Percentiles rank a stretch among this genome's conserved stretches.
These are phyloP conservation scores for Biscutella laevigata DNA, from an alignment of 441 rosid species.

Conservation along the genomic window DNA sequence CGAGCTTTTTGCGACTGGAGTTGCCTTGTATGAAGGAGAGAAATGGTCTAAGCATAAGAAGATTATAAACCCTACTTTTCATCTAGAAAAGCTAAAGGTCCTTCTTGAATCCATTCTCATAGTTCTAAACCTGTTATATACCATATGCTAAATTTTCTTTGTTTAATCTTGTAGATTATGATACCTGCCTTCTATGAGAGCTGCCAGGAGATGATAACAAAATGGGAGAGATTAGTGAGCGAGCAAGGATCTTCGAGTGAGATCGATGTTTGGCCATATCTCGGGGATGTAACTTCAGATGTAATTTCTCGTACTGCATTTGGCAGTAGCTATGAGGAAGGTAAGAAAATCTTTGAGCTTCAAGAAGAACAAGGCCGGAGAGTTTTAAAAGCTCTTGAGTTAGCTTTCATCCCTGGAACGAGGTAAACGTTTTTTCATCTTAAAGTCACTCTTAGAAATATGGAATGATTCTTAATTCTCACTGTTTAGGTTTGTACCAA, in stretches of 20 bases:
- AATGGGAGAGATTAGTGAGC: constrained; percentile 27
- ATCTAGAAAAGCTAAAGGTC: constrained; percentile 41
- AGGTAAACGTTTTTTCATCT: constrained; percentile 23
- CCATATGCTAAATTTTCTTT: neutral
- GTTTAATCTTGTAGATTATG: constrained; percentile 24
- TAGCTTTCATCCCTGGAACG: constrained; percentile 30
- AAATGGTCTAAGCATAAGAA: constrained; percentile 44
- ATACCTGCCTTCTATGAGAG: constrained; percentile 27
- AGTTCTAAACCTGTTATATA: neutral
- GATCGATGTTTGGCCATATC: constrained; percentile 30
- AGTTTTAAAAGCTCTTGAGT: neutral
- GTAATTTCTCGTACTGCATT: constrained; percentile 37
- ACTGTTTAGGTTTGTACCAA: constrained; percentile 30
- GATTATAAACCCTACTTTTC: constrained; percentile 45
- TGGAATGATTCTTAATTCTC: neutral
- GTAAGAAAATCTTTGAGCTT: constrained; percentile 34
- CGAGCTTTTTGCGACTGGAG: constrained; percentile 32
- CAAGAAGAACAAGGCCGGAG: constrained; percentile 23
- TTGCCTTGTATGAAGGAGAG: constrained; percentile 31
- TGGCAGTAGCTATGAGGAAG: constrained; percentile 46
- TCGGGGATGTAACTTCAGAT: constrained; percentile 29
- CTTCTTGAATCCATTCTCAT: neutral
- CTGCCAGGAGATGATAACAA: constrained; percentile 24
- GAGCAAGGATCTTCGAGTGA: constrained; percentile 20
- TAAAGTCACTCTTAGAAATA: neutral